Conservation (phyloP, 345 rosid genomes). For the Arabis alpina region DNA sequence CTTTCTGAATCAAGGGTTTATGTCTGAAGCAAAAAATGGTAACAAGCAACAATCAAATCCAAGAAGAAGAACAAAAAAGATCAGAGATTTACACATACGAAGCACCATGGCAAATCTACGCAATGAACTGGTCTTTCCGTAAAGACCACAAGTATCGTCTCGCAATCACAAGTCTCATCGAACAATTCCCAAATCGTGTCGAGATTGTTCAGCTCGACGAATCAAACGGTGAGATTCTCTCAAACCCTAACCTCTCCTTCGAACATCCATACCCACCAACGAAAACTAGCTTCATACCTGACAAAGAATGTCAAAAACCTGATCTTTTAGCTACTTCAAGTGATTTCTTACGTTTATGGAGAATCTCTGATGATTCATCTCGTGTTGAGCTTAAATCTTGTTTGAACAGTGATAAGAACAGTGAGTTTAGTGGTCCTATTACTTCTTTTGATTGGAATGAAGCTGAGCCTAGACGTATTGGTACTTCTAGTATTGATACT, state of each 20-base stretch:
- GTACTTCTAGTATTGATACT: slow-evolving; percentile 88
- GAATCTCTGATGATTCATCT: slow-evolving; percentile 59
- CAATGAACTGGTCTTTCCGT: slow-evolving; percentile 97
- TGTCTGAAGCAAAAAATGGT: slow-evolving; percentile 49
- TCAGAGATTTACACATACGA: slow-evolving; percentile 95
- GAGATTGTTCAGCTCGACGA: slow-evolving; percentile 97
- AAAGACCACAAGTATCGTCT: slow-evolving; percentile 91
- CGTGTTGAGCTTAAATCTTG: slow-evolving; percentile 69
- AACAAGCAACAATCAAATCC: slow-evolving; percentile 65
- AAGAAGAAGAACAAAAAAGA: slow-evolving; percentile 73
- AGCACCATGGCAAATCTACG: slow-evolving; percentile 94
- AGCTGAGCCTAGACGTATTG: slow-evolving; percentile 89
- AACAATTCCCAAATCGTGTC: slow-evolving; percentile 69
- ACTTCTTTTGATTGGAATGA: slow-evolving; percentile 98
- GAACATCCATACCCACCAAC: slow-evolving; percentile 93
- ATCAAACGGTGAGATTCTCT: slow-evolving; percentile 84
- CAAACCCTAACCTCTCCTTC: slow-evolving; percentile 73
- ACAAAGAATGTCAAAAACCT: slow-evolving; percentile 80
- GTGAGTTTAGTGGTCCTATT: slow-evolving; percentile 88
- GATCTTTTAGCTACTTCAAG: slow-evolving; percentile 89
- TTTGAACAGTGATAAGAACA: slow-evolving; percentile 80
- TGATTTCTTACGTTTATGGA: slow-evolving; percentile 91
- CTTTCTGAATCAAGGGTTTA: slow-evolving; percentile 24
- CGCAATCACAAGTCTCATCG: slow-evolving; percentile 88
- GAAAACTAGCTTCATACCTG: slow-evolving; percentile 82